Base-by-base conservation (phyloP, 2,329 filamentous ascomycete genomes). In the Chaetothyriales sp. region DNA sequence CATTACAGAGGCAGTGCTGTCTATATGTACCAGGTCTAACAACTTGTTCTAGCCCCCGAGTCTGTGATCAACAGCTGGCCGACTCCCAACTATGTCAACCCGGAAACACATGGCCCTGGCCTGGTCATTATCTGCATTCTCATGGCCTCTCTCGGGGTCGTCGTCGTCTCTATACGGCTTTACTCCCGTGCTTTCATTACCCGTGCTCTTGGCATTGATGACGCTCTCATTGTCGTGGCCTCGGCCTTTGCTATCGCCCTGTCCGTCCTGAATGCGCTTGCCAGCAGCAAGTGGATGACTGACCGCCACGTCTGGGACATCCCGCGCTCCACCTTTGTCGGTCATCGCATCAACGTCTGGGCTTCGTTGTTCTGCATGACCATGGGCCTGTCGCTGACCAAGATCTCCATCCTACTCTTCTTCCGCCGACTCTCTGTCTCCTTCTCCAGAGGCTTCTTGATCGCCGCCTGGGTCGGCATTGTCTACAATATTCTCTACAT, bases 51-150 rank as follows among this genome's bases (percentile, higher is more conserved):
- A 36, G 28, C 28, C 3, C 28, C 28, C 2, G 8, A 3, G 2
- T 36, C 28, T 10, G 28, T 36, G 28, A 36, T 12, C 7, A 36
- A 9, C 28, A 36, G 8, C 12, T 36, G 28, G 28, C 62, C 63
- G 2, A 54, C 56, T 48, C 62, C 63, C n/a, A 64, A 65, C 49
- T 64, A 60, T 56, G 53, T 61, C 44, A 49, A 65, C 45, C 63
- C 63, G 18, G 54, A 57, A 18, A 61, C 52, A 25, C 49, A 57
- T 51, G 63, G 63, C 9, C 55, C 54, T n/a, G 53, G 55, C 5
- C 49, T 64, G 26, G 55, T 56, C 18, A 55, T 62, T 47, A 45
- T 63, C 12, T 55, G 56, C 43, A 59, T 63, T 47, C 32, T 60
- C 2, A 60, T 65, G 48, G 52, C 51, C n/a, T 47, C 61, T 9